phyloP scores from a whole-genome alignment of 169 alveolate species.

The Eimeria tenella region DNA sequence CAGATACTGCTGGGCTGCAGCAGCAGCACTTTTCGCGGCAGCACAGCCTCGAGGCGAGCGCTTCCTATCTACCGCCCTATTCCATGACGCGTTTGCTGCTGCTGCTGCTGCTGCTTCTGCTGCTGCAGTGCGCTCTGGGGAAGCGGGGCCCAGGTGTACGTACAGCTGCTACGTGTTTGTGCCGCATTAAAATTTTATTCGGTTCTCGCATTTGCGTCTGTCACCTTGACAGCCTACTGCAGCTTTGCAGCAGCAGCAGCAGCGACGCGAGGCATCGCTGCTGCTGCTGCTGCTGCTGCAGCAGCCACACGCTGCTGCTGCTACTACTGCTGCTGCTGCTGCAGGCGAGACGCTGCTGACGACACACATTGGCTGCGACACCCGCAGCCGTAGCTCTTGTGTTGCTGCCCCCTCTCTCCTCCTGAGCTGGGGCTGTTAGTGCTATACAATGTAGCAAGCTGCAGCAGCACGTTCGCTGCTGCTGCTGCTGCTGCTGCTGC shows the following conservation, averaged over 20 bases:
- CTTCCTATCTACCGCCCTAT: background rate
- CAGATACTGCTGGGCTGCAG: background rate
- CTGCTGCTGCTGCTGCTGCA: background rate
- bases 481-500: conserved; percentile 1
- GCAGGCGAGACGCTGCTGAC: background rate
- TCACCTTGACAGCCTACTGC: background rate
- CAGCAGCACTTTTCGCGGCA: background rate
- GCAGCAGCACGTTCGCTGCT: conserved; percentile 6
- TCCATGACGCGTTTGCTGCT: too few species aligned
- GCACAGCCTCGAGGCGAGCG: background rate
- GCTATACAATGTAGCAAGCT: conserved; percentile 8
- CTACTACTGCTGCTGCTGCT: conserved; percentile 26
- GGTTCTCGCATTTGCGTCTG: background rate
- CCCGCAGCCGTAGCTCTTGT: conserved; percentile 2
- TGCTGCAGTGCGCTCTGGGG: too few species aligned
- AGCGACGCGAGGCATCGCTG: background rate
- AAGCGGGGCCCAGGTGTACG: too few species aligned
- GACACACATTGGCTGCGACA: background rate
- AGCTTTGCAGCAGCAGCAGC: conserved; percentile 12
- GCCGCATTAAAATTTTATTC: background rate
- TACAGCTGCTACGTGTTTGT: background rate
- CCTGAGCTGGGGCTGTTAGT: background rate
- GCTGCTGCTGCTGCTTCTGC: too few species aligned
- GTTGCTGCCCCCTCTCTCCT: background rate
- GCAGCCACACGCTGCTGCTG: background rate